These are phyloP conservation scores for Seiridium cupressi DNA, from an alignment of 2,329 filamentous ascomycete species.

Conservation along the genomic window DNA sequence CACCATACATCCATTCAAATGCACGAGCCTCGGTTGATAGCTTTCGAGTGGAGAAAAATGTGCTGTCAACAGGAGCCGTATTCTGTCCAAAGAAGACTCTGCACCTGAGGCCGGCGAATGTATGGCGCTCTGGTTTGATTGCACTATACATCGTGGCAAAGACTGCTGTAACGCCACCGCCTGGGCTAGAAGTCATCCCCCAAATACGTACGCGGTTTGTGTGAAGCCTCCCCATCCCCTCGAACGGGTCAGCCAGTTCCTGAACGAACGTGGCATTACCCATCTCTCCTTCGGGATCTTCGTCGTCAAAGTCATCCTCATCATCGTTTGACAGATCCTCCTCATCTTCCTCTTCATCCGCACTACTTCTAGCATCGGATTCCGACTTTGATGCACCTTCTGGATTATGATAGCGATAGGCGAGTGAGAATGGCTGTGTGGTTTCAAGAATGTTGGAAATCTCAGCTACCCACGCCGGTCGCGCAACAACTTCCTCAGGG, in stretches of 20 bases:
- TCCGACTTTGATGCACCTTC: slow-evolving; percentile 27
- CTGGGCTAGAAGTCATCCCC: slow-evolving; percentile 51
- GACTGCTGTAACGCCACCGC: slow-evolving; percentile 48
- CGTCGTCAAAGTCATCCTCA: slow-evolving; percentile 26
- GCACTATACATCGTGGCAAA: slow-evolving; percentile 49
- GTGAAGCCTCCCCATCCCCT: slow-evolving; percentile 40
- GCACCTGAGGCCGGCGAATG: slow-evolving; percentile 34
- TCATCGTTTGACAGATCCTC: slow-evolving; percentile 20
- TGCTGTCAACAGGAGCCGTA: slow-evolving; percentile 7
- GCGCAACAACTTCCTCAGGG: slow-evolving; percentile 9
- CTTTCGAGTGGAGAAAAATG: slow-evolving; percentile 11
- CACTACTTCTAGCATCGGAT: slow-evolving; percentile 29
- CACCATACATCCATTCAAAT: slow-evolving; percentile 60
- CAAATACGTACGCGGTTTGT: slow-evolving; percentile 51
- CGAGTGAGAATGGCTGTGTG: slow-evolving; percentile 42
- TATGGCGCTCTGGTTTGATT: slow-evolving; percentile 43
- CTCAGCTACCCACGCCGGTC: slow-evolving; percentile 46
- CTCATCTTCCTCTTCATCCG: slow-evolving; percentile 20
- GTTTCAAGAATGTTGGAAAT: slow-evolving; percentile 43
- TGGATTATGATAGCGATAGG: slow-evolving; percentile 26
- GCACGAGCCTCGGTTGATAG: slow-evolving; percentile 53
- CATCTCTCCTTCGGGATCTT: slow-evolving; percentile 22
- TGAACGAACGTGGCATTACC: slow-evolving; percentile 15
- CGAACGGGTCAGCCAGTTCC: slow-evolving; percentile 19
- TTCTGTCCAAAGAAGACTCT: slow-evolving; percentile 33